phyloP scores from a whole-genome alignment of 2,329 filamentous ascomycete genomes.

The Pochonia chlamydosporia region DNA sequence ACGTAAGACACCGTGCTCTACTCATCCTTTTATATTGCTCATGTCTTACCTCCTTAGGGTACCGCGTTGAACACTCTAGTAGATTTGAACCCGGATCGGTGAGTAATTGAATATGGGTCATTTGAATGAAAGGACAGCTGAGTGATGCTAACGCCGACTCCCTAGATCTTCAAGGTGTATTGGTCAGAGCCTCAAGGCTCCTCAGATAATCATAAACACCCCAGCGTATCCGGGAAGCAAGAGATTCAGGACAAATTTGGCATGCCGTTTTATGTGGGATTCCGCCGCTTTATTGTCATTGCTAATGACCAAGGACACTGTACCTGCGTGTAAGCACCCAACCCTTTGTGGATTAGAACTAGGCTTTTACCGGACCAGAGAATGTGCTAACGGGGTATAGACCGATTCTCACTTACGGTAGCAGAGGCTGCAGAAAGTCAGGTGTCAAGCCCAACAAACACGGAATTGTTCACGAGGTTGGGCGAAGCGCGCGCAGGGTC shows the following conservation, averaged over 20 bases:
- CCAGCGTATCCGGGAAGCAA: slow-evolving; percentile 26
- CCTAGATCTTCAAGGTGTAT: slow-evolving; percentile 48
- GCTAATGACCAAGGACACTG: slow-evolving; percentile 46
- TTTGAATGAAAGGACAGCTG: not conserved
- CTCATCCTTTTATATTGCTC: not conserved
- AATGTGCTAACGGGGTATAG: slow-evolving; percentile 23
- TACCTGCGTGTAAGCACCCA: slow-evolving; percentile 45
- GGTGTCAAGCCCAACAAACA: slow-evolving; percentile 48
- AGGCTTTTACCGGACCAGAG: not conserved
- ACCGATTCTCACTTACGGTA: slow-evolving; percentile 51
- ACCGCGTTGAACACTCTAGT: slow-evolving; percentile 30
- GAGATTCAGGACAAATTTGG: slow-evolving; percentile 28
- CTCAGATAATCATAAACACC: slow-evolving; percentile 19
- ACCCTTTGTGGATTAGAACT: not conserved
- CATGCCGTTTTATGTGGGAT: slow-evolving; percentile 40
- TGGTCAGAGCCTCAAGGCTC: slow-evolving; percentile 47
- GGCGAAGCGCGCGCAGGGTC: slow-evolving; percentile 25
- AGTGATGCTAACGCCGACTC: not conserved
- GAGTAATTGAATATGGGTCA: slow-evolving; percentile 10
- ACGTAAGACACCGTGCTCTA: slow-evolving; percentile 21
- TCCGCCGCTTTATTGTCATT: slow-evolving; percentile 50
- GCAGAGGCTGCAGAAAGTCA: slow-evolving; percentile 45
- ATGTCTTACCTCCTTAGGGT: slow-evolving; percentile 23
- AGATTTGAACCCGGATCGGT: slow-evolving; percentile 37
- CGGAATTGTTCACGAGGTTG: slow-evolving; percentile 42